Base-by-base conservation (phyloP, 2,329 filamentous ascomycete species). In the Botryotinia globosa region DNA sequence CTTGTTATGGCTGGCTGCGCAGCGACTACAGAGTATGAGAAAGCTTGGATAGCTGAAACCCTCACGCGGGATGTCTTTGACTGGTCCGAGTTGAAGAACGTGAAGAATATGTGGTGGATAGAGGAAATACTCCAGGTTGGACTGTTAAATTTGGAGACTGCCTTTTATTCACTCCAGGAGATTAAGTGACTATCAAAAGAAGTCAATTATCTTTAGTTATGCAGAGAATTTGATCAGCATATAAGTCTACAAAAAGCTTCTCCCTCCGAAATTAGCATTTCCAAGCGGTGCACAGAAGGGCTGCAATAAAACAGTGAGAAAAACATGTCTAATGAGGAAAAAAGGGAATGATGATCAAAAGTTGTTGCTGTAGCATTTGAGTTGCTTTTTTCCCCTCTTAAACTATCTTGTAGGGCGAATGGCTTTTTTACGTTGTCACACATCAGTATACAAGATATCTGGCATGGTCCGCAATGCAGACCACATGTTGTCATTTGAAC, bases 321-420 rank as follows among this genome's bases (percentile, higher is more conserved):
- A n/a, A 14, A 0, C 48, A 16, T 3, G 4, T 14, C n/a, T 6
- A n/a, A 16, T 29, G 25, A 1, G 5, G 25, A 54, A 4, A 29
- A 1, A 12, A n/a, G 2, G 0, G 0, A 54, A 6, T 7, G 1
- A 8, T 6, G n/a, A 54, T 7, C 25, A 54, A 7, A 3, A 0
- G 0, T 7, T 54, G 4, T n/a, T 54, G 5, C 12, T 54, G 51
- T 12, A 29, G 1, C 7, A 7, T n/a, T n/a, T n/a, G n/a, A n/a
- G n/a, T n/a, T n/a, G n/a, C n/a, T n/a, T n/a, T n/a, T n/a, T n/a
- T n/a, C n/a, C n/a, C n/a, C n/a, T n/a, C n/a, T n/a, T n/a, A n/a
- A n/a, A n/a, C n/a, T n/a, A n/a, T n/a, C n/a, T n/a, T n/a, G n/a
- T n/a, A n/a, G n/a, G n/a, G n/a, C 51, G 2, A 29, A 54, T 0